Percentiles rank a stretch among this genome's conserved stretches.
phyloP scores from a whole-genome alignment of 345 rosid genomes.

The Crucihimalaya himalaica region DNA sequence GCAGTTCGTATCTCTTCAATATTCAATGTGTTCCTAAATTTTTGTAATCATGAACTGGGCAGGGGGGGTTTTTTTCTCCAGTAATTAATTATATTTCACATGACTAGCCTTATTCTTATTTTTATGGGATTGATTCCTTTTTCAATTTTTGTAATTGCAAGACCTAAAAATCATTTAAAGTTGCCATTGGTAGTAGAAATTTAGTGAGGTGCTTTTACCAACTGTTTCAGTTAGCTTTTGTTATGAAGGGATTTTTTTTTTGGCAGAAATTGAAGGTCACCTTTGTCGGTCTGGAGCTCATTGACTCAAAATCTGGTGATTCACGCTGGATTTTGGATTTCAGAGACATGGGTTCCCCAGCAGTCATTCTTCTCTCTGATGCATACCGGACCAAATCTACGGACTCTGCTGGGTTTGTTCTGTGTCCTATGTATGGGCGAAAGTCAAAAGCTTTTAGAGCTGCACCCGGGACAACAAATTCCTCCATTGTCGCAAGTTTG shows the following conservation, averaged over 20 bases:
- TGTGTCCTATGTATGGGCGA: constrained; percentile 91
- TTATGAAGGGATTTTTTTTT: background rate
- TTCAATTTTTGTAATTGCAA: background rate
- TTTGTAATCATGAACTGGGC: background rate
- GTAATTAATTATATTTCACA: background rate
- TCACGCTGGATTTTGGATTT: constrained; percentile 96
- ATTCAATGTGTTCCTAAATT: background rate
- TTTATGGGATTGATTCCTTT: background rate
- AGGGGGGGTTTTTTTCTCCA: background rate
- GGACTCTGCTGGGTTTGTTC: constrained; percentile 80
- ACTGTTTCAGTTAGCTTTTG: background rate
- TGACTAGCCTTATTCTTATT: constrained; percentile 9
- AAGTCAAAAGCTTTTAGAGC: constrained; percentile 98
- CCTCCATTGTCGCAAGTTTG: constrained; percentile 76
- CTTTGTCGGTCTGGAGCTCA: constrained; percentile 79
- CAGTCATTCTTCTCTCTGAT: constrained; percentile 74
- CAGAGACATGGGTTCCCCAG: constrained; percentile 94
- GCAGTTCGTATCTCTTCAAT: background rate
- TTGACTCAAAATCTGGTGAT: constrained; percentile 76
- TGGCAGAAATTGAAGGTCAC: constrained; percentile 89
- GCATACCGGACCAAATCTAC: constrained; percentile 61
- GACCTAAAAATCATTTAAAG: constrained; percentile 2
- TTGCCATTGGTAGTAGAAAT: constrained; percentile 2
- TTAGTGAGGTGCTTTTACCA: background rate
- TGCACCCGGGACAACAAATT: constrained; percentile 86